These are phyloP conservation scores for Diversispora epigaea DNA, from an alignment of 192 early-diverging fungal genomes.

Conservation along the genomic window DNA sequence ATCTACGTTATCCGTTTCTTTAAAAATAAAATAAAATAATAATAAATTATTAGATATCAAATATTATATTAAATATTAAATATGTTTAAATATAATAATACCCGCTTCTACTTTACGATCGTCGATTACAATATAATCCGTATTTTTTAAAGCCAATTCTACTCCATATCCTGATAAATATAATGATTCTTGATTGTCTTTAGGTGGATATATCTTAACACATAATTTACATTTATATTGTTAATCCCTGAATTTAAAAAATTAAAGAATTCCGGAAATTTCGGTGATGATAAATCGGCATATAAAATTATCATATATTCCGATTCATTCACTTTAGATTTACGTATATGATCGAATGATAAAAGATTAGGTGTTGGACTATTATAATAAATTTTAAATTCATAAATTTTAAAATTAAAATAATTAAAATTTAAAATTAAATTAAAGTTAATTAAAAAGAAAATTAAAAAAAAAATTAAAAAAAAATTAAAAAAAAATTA, in stretches of 20 bases:
- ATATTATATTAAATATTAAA: background rate
- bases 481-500: no score
- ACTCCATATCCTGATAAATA: conserved; percentile 88
- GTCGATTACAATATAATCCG: conserved; percentile 95
- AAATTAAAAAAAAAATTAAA: no score
- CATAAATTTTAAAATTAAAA: background rate
- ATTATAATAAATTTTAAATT: background rate
- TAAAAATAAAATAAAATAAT: conserved; percentile 23
- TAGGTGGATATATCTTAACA: conserved; percentile 61
- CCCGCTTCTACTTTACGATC: conserved; percentile 70
- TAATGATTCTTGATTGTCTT: conserved; percentile 35
- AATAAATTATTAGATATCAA: conserved; percentile 2
- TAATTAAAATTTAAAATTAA: background rate
- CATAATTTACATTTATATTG: conserved; percentile 54
- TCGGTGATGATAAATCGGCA: conserved; percentile 60
- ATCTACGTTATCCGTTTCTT: background rate
- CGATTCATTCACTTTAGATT: conserved; percentile 1
- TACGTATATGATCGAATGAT: conserved; percentile 64
- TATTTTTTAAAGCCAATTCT: conserved; percentile 91
- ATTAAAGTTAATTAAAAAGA: conserved; percentile 27
- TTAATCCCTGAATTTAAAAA: conserved; percentile 52
- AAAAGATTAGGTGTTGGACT: conserved; percentile 38
- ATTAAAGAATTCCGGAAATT: conserved; percentile 61
- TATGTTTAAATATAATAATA: background rate
- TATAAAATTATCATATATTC: conserved; percentile 64